Evolutionary conservation across 2,329 filamentous ascomycete genomes (phyloP), one percentile per base, ranked within the genome.

Genomic region (Sclerotinia trifoliorum): DNA sequence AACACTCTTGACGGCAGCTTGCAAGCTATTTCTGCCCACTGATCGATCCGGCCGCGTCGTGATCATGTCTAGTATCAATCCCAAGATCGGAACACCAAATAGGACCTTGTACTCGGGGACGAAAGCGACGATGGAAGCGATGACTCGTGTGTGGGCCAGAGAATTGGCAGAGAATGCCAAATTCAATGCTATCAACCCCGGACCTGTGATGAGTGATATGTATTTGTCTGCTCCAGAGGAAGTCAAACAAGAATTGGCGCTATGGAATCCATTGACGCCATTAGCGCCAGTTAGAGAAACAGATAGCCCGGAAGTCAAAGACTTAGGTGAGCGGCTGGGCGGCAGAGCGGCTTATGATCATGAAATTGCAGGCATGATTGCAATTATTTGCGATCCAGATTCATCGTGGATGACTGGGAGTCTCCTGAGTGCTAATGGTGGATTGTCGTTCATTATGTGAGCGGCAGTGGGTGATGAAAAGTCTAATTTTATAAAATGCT

Each of bases 1-100:
- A 1, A 80, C 95, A 35, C 84, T 95, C 4, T 83, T 96, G 29
- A 86, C 90, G 21, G 88, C 94, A 78, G 90, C 90, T 6, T 86
- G 86, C 0, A 80, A 87, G 54, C 89, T 88, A 0, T 88, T 89
- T 78, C 83, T 96, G 10, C 91, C 86, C 2, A 80, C 76, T 63
- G 90, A 91, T 79, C 88, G 87, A 70, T 87, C 82, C 17, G 87
- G 86, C 5, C 82, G 87, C 51, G 84, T 89, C 70, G 81, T 89
- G 64, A 89, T 86, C 71, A 78, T 89, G 67, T 86, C 83, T 54
- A 84, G 81, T 64, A 84, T 89, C 46, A 84, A 82, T 58, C 80
- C 85, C 2, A 82, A 80, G 24, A 77, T 87, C 3, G 86, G 87
- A 11, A 85, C 86, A 74, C 77, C 79, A 19, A 81, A 81, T 2